These are phyloP conservation scores for Fraxinus floribunda DNA, from an alignment of 305 asterid genomes.

Conservation along the genomic window DNA sequence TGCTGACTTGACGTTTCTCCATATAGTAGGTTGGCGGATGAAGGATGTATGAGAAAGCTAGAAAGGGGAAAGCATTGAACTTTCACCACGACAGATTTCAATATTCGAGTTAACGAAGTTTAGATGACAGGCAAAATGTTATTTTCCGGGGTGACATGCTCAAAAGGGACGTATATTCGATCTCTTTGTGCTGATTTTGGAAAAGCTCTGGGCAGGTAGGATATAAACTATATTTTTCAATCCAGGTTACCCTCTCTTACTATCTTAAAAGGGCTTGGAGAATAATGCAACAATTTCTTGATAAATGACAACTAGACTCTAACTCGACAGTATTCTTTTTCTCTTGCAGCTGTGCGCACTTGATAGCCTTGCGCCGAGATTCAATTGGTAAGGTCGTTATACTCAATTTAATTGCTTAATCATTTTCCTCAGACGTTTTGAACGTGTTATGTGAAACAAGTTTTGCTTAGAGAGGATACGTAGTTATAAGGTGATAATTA, in stretches of 20 bases:
- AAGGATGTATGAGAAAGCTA: slow-evolving; percentile 91
- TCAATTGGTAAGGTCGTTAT: slow-evolving; percentile 59
- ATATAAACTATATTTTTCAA: slow-evolving; percentile 4
- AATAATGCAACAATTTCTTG: not conserved
- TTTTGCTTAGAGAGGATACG: not conserved
- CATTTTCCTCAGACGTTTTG: not conserved
- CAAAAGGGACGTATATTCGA: slow-evolving; percentile 86
- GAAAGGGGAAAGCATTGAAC: slow-evolving; percentile 94
- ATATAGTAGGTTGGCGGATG: slow-evolving; percentile 80
- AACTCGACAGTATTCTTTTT: not conserved
- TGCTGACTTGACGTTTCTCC: slow-evolving; percentile 3
- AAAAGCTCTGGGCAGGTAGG: slow-evolving; percentile 77
- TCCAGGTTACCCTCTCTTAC: not conserved
- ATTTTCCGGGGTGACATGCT: slow-evolving; percentile 74
- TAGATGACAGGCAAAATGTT: slow-evolving; percentile 91
- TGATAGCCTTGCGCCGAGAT: slow-evolving; percentile 85
- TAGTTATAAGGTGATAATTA: not conserved
- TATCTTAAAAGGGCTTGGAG: not conserved
- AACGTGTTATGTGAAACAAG: not conserved
- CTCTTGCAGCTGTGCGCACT: slow-evolving; percentile 80
- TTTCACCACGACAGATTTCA: slow-evolving; percentile 77
- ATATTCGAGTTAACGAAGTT: slow-evolving; percentile 77
- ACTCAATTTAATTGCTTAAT: not conserved
- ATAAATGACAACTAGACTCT: not conserved
- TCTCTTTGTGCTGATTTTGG: slow-evolving; percentile 94